These are phyloP conservation scores for Carex scoparia DNA, from an alignment of 176 grass and related monocot genomes.

Conservation along the genomic window DNA sequence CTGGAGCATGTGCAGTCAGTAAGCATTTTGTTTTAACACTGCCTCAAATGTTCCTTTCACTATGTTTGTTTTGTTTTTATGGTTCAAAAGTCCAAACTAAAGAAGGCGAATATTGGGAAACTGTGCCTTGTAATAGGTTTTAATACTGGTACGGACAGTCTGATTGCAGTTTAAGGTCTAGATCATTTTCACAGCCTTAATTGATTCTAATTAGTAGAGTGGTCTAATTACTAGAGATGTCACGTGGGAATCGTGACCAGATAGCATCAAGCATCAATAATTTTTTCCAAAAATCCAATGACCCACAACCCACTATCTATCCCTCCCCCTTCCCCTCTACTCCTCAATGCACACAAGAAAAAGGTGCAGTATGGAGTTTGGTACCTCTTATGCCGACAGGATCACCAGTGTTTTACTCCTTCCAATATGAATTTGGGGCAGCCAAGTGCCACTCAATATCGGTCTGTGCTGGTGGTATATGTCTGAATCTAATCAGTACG, in stretches of 20 bases:
- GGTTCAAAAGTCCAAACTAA: neutral
- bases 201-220: neutral
- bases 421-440: neutral
- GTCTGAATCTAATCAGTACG: neutral
- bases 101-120: neutral
- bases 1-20: slow-evolving; percentile 96
- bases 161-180: neutral
- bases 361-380: neutral
- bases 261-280: neutral
- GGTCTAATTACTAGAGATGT: neutral
- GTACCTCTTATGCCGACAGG: neutral
- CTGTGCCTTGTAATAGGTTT: neutral
- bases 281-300: neutral
- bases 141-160: neutral
- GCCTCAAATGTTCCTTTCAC: neutral
- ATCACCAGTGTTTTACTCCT: neutral
- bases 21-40: slow-evolving; percentile 32
- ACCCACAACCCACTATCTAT: neutral
- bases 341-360: neutral
- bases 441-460: neutral
- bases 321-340: neutral
- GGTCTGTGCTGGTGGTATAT: neutral
- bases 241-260: neutral
- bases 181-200: neutral
- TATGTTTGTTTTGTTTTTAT: neutral